Evolutionary conservation across 805 yeast species (phyloP).

Genomic region (Brettanomyces sp.): DNA sequence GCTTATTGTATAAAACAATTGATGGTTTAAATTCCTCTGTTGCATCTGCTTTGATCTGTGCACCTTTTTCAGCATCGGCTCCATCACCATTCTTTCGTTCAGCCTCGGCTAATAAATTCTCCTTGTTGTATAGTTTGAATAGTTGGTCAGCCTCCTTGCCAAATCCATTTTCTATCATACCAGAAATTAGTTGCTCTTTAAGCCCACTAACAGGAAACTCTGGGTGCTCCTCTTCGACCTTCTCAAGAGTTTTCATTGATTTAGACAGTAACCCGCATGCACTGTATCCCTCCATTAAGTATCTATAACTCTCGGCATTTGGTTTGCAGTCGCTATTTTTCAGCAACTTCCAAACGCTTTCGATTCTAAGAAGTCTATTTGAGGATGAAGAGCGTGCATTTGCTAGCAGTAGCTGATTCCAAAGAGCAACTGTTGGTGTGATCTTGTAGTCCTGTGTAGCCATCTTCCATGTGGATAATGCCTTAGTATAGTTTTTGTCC

Average conservation of each 20-base stretch:
- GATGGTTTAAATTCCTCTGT: slow-evolving; percentile 29
- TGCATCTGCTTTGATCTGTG: background rate
- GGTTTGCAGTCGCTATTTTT: slow-evolving; percentile 25
- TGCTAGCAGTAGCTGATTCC: slow-evolving; percentile 47
- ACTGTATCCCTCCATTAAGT: slow-evolving; percentile 38
- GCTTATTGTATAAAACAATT: slow-evolving; percentile 41
- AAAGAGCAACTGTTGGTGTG: slow-evolving; percentile 29
- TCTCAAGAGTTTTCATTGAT: slow-evolving; percentile 30
- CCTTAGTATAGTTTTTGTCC: slow-evolving; percentile 25
- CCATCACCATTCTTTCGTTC: background rate
- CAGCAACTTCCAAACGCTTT: slow-evolving; percentile 24
- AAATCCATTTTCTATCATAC: slow-evolving; percentile 30
- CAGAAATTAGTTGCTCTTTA: slow-evolving; percentile 37
- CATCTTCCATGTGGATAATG: slow-evolving; percentile 35
- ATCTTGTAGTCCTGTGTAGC: slow-evolving; percentile 24
- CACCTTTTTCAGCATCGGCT: slow-evolving; percentile 7
- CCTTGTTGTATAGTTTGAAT: slow-evolving; percentile 17
- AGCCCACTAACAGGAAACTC: slow-evolving; percentile 29
- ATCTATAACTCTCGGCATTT: slow-evolving; percentile 38
- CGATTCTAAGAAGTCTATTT: slow-evolving; percentile 28
- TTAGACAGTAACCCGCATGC: slow-evolving; percentile 30
- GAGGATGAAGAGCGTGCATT: slow-evolving; percentile 19
- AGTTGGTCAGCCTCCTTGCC: slow-evolving; percentile 31
- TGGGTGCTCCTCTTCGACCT: slow-evolving; percentile 24
- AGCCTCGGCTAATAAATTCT: slow-evolving; percentile 7